Evolutionary conservation across 2,329 filamentous ascomycete genomes (phyloP), one percentile per base, ranked within the genome.

Genomic region (Beauveria sp.): DNA sequence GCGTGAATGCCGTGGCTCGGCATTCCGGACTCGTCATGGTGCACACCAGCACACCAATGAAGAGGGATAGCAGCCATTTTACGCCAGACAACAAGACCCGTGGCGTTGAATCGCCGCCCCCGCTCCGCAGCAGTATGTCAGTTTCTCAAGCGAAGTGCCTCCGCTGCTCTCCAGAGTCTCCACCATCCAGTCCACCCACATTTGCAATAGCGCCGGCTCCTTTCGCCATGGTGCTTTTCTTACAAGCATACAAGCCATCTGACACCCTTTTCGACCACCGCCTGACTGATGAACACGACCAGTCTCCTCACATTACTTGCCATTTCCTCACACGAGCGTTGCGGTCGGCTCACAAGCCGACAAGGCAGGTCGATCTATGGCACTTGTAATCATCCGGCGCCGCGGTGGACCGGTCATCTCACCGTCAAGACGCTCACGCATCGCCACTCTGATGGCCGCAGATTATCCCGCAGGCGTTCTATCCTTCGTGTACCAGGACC

Each of bases 311-410:
- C 48, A 50, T 58, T 46, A 61, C 46, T 61, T 24, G 28, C 43
- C n/a, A 49, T 50, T 52, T 40, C 43, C 43, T 46, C 28, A 22
- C 28, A 50, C 34, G 24, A 50, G 59, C 51, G 59, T 61, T 61
- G 43, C 59, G 59, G 59, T 55, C 59, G 59, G 59, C n/a, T 49
- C 51, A 61, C 31, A 20, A 61, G 51, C 51, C 51, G 51, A 56
- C 59, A 61, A 55, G 59, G 51, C 59, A 50, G 22, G 43, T 16
- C 59, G 59, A 61, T 61, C 59, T 34, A 50, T 50, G 26, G 40
- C 59, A 55, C 51, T 43, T 22, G 51, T 24, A 55, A 55, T 55
- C 50, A 55, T 20, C 31, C 7, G 42, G 59, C 18, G 28, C 24
- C 31, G 59, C 45, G 51, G 51, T 55, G 43, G 59, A 55, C 31